Conservation (phyloP, 1,139 yeast species). For the Yamadazyma kanchanaburiensis region DNA sequence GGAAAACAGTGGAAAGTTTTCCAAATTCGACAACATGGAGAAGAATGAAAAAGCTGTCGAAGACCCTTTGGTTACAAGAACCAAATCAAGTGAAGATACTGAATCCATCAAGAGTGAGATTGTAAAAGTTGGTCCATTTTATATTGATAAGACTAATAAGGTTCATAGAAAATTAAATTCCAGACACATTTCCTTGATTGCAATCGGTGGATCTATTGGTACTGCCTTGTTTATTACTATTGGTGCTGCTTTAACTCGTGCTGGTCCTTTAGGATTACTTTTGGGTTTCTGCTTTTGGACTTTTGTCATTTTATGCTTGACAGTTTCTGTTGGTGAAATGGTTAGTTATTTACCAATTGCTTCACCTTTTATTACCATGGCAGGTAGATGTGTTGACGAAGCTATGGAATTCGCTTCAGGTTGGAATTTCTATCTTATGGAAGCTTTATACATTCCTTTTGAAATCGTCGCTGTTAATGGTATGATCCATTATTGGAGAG, state of each 20-base stretch:
- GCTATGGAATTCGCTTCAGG: conserved; percentile 75
- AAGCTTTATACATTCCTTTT: conserved; percentile 72
- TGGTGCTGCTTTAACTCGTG: conserved; percentile 40
- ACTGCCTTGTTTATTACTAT: conserved; percentile 44
- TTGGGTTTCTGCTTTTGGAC: conserved; percentile 41
- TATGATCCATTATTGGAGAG: conserved; percentile 73
- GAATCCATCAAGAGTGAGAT: too few species aligned
- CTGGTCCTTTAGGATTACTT: conserved; percentile 45
- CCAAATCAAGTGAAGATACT: too few species aligned
- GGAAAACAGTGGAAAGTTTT: too few species aligned
- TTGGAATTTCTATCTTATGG: conserved; percentile 75
- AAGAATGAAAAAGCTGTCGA: too few species aligned
- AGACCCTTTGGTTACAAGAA: too few species aligned
- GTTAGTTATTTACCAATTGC: conserved; percentile 70
- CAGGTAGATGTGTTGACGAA: conserved; percentile 54
- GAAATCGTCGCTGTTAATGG: conserved; percentile 78
- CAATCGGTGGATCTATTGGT: conserved; percentile 84
- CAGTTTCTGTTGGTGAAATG: conserved; percentile 77
- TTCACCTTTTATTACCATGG: conserved; percentile 55
- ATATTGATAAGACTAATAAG: conserved; percentile 4
- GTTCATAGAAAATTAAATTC: conserved; percentile 48
- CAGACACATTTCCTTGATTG: conserved; percentile 74
- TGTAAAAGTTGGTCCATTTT: conserved; percentile 3
- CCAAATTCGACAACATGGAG: too few species aligned
- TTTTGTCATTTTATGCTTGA: conserved; percentile 53